A percentile compares a stretch with the other conserved stretches of the same genome.
phyloP scores from a whole-genome alignment of 768 basidiomycete genomes.

The Suillus sp. region DNA sequence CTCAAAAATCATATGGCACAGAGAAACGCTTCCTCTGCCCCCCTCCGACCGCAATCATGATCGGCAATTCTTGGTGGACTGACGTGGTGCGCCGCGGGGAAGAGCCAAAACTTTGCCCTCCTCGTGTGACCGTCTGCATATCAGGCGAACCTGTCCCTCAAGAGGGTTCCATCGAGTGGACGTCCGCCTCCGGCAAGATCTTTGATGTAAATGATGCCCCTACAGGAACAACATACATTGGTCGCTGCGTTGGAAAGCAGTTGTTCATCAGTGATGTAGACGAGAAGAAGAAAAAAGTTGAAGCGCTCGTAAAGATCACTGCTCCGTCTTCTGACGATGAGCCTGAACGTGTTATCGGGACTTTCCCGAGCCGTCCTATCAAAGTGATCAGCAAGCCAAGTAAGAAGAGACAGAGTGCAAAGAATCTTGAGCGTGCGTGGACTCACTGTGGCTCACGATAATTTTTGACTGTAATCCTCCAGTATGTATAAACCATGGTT shows the following conservation, averaged over 20 bases:
- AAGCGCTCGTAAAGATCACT: constrained; percentile 88
- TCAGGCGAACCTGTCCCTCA: constrained; percentile 87
- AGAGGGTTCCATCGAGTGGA: constrained; percentile 89
- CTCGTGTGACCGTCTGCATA: constrained; percentile 85
- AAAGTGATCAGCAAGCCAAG: constrained; percentile 98
- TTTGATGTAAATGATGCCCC: constrained; percentile 82
- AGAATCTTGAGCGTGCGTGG: constrained; percentile 86
- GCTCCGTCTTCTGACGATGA: constrained; percentile 80
- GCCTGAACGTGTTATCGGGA: constrained; percentile 81
- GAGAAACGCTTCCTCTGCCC: constrained; percentile 96
- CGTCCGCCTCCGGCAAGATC: constrained; percentile 77
- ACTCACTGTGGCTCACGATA: constrained; percentile 17
- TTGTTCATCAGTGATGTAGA: constrained; percentile 95
- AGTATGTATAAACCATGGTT: constrained; percentile 97
- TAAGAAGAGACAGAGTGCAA: constrained; percentile 94
- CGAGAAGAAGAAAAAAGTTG: constrained; percentile 94
- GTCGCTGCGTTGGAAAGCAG: constrained; percentile 91
- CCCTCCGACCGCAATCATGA: constrained; percentile 91
- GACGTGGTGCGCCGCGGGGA: constrained; percentile 75
- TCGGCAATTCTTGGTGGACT: constrained; percentile 94
- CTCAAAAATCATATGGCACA: constrained; percentile 95
- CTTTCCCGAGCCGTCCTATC: constrained; percentile 92
- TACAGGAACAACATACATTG: constrained; percentile 84
- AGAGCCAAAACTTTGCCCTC: constrained; percentile 73
- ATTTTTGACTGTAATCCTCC: constrained; percentile 20